Evolutionary conservation across 2,329 filamentous ascomycete species (phyloP).

Genomic region (Cercospora sesami): DNA sequence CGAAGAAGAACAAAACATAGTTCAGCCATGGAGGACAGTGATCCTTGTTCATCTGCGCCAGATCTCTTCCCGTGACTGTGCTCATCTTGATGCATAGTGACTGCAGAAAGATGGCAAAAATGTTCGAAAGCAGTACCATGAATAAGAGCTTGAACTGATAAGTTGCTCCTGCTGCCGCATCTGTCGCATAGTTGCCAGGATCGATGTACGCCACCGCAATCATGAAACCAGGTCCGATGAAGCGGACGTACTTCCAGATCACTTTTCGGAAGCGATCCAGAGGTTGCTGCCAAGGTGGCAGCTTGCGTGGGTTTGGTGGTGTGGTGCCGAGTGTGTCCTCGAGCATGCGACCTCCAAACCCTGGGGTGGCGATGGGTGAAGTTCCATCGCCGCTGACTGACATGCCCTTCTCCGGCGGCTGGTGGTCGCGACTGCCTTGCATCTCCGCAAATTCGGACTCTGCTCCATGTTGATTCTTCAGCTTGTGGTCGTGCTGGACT

Average conservation of each 20-base stretch:
- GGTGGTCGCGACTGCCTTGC: constrained; percentile 18
- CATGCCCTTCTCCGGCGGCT: constrained; percentile 12
- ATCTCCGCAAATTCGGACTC: constrained; percentile 28
- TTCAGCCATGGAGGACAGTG: constrained; percentile 57
- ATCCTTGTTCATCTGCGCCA: constrained; percentile 52
- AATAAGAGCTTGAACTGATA: constrained; percentile 68
- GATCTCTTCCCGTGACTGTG: constrained; percentile 51
- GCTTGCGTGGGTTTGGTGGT: constrained; percentile 24
- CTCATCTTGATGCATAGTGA: constrained; percentile 63
- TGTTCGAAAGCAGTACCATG: constrained; percentile 66
- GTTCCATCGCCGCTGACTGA: constrained; percentile 22
- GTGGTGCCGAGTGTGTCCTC: constrained; percentile 26
- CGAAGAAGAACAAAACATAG: constrained; percentile 55
- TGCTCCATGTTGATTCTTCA: constrained; percentile 36
- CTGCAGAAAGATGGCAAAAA: constrained; percentile 71
- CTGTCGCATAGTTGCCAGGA: constrained; percentile 66
- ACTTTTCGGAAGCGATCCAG: constrained; percentile 23
- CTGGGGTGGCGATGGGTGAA: constrained; percentile 25
- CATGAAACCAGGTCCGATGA: constrained; percentile 69
- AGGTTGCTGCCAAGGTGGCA: constrained; percentile 26
- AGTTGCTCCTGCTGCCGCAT: constrained; percentile 66
- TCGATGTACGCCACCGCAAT: constrained; percentile 53
- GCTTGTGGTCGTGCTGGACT: constrained; percentile 49
- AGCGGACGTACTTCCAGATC: constrained; percentile 51
- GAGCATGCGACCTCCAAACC: constrained; percentile 31